Evolutionary conservation across 352 stramenopile species (phyloP), one percentile per base, ranked within the genome.

Genomic region (Pythium brassicae): DNA sequence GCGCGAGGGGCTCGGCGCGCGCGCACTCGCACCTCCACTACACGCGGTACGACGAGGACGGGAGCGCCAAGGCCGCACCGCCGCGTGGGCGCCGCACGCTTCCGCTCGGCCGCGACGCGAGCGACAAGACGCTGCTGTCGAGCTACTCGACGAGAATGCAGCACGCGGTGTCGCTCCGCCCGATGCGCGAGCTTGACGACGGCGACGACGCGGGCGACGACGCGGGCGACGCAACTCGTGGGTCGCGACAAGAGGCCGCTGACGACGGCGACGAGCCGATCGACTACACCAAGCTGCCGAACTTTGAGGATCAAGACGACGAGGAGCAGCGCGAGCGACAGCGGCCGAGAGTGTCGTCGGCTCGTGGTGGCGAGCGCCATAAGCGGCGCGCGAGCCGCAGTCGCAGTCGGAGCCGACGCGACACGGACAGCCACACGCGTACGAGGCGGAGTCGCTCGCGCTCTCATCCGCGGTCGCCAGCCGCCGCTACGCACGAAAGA

Each of bases 261-360:
- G 56, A 75, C 1, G 69, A 79, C 8, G 77, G 89, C 0, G 79
- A 92, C 0, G 72, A 79, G 54, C 74, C 76, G 5, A 90, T 92
- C n/a, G 77, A 94, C 46, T 92, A 90, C 51, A 76, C 81, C 7
- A 90, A 86, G 48, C 40, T 94, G 10, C 82, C 80, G 0, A 71
- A 86, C 55, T 89, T 89, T 62, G 76, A 86, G 55, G 72, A 83
- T 17, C 62, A 68, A 27, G 32, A 37, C 32, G 32, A 47, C 10
- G 74, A 87, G 53, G 72, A 83, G 17, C 63, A 68, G 25, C 50
- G 65, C n/a, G 55, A 53, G 3, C 29, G n/a, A 53, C 26, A 44
- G 51, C 11, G 35, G 15, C 11, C 47, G 48, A 42, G 19, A 37
- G 8, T 40, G 27, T 14, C 40, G 23, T 10, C 48, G 17, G 3